Conservation (phyloP, 1,284 basidiomycete species). For the Tausonia pullulans region DNA sequence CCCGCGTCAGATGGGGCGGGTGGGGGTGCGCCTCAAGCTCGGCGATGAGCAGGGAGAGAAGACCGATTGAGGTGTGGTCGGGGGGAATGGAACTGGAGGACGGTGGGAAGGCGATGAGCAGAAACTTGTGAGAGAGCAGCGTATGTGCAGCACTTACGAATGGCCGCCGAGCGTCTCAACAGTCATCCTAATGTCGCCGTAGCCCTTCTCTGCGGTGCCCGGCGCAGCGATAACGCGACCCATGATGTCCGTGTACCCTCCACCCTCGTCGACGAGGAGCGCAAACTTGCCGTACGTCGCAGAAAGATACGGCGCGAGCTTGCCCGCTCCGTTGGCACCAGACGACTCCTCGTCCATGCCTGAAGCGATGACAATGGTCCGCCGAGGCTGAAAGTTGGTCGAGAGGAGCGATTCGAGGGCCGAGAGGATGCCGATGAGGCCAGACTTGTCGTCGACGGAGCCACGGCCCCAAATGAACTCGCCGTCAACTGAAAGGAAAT, state of each 20-base stretch:
- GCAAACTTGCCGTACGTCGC: background rate
- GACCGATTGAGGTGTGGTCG: conserved; percentile 14
- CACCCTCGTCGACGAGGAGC: conserved; percentile 22
- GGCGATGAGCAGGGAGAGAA: conserved; percentile 21
- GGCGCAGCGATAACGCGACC: conserved; percentile 42
- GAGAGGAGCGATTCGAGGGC: conserved; percentile 5
- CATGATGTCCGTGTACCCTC: conserved; percentile 21
- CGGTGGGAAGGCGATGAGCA: too few species aligned
- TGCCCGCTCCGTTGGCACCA: conserved; percentile 14
- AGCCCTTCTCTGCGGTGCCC: conserved; percentile 52
- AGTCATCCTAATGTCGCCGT: background rate
- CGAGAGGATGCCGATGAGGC: conserved; percentile 12
- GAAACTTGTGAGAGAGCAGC: too few species aligned
- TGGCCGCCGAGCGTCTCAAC: background rate
- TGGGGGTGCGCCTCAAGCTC: conserved; percentile 19
- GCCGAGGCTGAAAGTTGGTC: background rate
- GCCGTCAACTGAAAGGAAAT: conserved; percentile 6
- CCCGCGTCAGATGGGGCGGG: conserved; percentile 1
- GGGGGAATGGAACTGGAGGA: background rate
- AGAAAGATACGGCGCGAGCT: conserved; percentile 12
- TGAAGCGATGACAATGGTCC: conserved; percentile 22
- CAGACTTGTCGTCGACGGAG: conserved; percentile 16
- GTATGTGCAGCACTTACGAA: background rate
- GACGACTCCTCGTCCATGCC: conserved; percentile 22
- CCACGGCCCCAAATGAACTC: conserved; percentile 20